Evolutionary conservation across 352 stramenopile genomes (phyloP).

Genomic region (Saprolegnia parasitica): DNA sequence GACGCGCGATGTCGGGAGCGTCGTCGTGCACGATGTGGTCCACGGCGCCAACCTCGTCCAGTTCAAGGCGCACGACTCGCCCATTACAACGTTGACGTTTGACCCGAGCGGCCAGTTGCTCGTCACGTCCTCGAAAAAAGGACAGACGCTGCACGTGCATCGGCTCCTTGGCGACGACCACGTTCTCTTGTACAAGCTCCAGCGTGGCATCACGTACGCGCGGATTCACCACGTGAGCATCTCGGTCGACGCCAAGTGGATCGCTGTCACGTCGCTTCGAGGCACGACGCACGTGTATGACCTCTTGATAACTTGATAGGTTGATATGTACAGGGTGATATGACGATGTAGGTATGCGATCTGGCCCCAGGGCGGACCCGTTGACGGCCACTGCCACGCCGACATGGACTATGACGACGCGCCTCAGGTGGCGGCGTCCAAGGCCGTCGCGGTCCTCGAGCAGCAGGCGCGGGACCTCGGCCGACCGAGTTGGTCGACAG

Average conservation of each 20-base stretch:
- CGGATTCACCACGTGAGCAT: slow-evolving; percentile 79
- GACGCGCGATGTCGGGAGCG: slow-evolving; percentile 44
- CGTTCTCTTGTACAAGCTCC: slow-evolving; percentile 80
- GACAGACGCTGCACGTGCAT: slow-evolving; percentile 84
- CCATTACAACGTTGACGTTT: slow-evolving; percentile 67
- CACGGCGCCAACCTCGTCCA: slow-evolving; percentile 58
- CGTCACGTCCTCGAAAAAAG: slow-evolving; percentile 74
- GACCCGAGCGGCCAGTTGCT: slow-evolving; percentile 72
- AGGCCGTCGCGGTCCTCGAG: background rate
- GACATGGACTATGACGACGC: slow-evolving; percentile 11
- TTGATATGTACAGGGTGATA: too few relatives aligned
- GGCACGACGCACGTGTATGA: slow-evolving; percentile 82
- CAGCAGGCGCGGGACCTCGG: slow-evolving; percentile 13
- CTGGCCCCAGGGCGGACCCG: slow-evolving; percentile 57
- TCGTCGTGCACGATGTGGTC: slow-evolving; percentile 62
- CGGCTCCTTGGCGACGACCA: slow-evolving; percentile 44
- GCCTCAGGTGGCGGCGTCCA: background rate
- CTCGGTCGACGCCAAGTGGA: slow-evolving; percentile 80
- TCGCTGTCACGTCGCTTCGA: slow-evolving; percentile 77
- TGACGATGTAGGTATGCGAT: slow-evolving; percentile 40
- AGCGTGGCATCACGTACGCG: slow-evolving; percentile 81
- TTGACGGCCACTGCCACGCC: slow-evolving; percentile 66
- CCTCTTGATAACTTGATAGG: background rate
- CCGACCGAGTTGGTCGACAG: background rate
- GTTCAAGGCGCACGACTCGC: slow-evolving; percentile 71